A percentile compares a stretch with the other conserved stretches of the same genome.
phyloP scores from a whole-genome alignment of 805 yeast species.

The Metschnikowia borealis region DNA sequence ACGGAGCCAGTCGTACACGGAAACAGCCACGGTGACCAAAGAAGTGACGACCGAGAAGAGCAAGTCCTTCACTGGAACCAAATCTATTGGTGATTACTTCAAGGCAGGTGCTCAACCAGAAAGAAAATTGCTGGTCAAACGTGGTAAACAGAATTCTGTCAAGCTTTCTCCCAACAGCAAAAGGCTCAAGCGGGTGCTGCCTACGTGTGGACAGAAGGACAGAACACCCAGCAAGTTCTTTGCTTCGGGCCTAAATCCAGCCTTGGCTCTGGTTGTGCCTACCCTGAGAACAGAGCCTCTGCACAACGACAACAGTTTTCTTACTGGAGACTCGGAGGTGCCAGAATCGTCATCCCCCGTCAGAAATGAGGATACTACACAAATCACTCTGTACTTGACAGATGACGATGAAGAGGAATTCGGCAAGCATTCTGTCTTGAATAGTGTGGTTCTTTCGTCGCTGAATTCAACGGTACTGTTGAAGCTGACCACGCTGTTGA shows the following conservation, averaged over 20 bases:
- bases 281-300: neutral
- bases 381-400: constrained; percentile 12
- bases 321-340: constrained; percentile 30
- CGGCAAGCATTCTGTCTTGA: constrained; percentile 7
- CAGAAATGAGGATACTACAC: constrained; percentile 7
- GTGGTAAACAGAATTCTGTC: constrained; percentile 2
- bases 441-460: constrained; percentile 10
- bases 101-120: constrained; percentile 1
- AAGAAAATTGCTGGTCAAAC: constrained; percentile 4
- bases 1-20: constrained; percentile 12
- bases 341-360: constrained; percentile 30
- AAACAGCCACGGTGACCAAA: neutral
- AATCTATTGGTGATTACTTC: constrained; percentile 16
- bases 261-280: neutral
- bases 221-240: constrained; percentile 17
- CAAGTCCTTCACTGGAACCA: constrained; percentile 9
- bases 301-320: constrained; percentile 7
- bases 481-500: constrained; percentile 7
- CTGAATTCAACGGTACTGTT: constrained; percentile 2
- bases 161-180: constrained; percentile 19
- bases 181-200: constrained; percentile 13
- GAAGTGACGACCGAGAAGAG: constrained; percentile 1
- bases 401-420: constrained; percentile 16
- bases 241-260: neutral
- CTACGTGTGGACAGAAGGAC: neutral